A percentile compares a stretch with the other conserved stretches of the same genome.
Evolutionary conservation across 2,329 filamentous ascomycete genomes (phyloP).

Genomic region (Fusarium albosuccineum): DNA sequence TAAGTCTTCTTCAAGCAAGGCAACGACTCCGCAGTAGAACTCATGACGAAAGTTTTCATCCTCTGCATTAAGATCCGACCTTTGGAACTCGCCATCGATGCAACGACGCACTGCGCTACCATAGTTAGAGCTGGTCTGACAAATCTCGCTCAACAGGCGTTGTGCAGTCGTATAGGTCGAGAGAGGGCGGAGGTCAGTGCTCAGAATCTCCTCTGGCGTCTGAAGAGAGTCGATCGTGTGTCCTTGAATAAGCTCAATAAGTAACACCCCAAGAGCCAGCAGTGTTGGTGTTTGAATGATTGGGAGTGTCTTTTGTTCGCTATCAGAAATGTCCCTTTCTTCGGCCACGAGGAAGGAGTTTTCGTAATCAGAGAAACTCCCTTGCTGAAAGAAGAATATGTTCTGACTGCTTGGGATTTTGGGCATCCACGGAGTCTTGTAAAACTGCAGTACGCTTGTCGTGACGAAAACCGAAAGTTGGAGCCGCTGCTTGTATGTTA

Average conservation of each 20-base stretch:
- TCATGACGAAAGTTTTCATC: conserved; percentile 6
- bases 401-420: not conserved
- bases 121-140: not conserved
- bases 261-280: not conserved
- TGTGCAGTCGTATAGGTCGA: not conserved
- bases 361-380: not conserved
- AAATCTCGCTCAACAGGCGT: not conserved
- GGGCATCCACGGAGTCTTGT: not conserved
- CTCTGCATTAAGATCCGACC: not conserved
- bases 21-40: conserved; percentile 9
- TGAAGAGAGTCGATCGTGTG: not conserved
- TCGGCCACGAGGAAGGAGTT: not conserved
- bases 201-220: not conserved
- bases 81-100: not conserved
- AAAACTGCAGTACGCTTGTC: not conserved
- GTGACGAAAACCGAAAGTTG: not conserved
- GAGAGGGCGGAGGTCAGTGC: not conserved
- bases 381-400: not conserved
- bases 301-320: not conserved
- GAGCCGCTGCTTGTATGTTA: not conserved
- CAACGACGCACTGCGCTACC: not conserved
- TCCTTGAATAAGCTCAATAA: conserved; percentile 13
- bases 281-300: not conserved
- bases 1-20: not conserved
- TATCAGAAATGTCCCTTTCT: not conserved